Evolutionary conservation across 2,329 filamentous ascomycete genomes (phyloP).

Genomic region (Myriangium duriaei): DNA sequence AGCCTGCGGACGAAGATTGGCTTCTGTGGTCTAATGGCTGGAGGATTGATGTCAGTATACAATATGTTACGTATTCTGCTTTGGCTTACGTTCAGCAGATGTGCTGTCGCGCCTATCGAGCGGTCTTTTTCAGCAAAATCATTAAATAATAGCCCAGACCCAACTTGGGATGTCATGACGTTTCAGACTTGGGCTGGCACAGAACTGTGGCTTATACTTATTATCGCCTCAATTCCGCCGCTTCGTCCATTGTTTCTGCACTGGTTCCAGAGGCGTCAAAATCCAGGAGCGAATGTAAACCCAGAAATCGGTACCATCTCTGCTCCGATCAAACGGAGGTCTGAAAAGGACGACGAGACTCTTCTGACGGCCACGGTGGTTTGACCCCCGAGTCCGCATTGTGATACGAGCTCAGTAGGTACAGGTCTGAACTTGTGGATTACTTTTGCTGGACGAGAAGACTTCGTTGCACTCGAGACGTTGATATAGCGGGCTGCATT

Average conservation of each 20-base stretch:
- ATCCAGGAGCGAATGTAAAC: not conserved
- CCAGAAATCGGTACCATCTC: not conserved
- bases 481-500: too few relatives aligned
- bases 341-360: too few relatives aligned
- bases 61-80: not conserved
- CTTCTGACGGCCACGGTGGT: too few relatives aligned
- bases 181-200: not conserved
- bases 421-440: too few relatives aligned
- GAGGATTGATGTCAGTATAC: slow-evolving; percentile 13
- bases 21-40: slow-evolving; percentile 19
- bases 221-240: slow-evolving; percentile 5
- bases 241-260: slow-evolving; percentile 4
- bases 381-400: too few relatives aligned
- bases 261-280: not conserved
- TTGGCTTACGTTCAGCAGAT: not conserved
- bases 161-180: not conserved
- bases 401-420: too few relatives aligned
- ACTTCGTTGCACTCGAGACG: too few relatives aligned
- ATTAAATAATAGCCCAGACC: not conserved
- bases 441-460: too few relatives aligned
- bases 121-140: not conserved
- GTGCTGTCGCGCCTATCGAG: not conserved
- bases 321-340: not conserved
- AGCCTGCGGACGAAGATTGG: slow-evolving; percentile 16
- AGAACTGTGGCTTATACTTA: slow-evolving; percentile 6